Conservation (phyloP, 2,329 filamentous ascomycete genomes). For the Thielaviopsis punctulata region DNA sequence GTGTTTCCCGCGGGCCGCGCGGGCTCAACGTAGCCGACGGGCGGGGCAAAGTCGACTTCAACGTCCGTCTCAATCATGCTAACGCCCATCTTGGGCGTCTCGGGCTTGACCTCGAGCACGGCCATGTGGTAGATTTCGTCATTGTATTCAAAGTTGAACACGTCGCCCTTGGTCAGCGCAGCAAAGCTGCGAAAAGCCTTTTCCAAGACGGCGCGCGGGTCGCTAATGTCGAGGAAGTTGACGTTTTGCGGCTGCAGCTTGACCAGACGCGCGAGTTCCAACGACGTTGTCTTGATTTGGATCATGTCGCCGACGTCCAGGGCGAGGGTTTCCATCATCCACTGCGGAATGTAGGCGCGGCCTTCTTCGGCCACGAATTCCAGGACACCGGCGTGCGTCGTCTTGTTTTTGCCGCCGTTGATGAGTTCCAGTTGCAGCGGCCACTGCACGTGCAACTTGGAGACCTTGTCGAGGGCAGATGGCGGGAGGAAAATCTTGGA, state of each 20-base stretch:
- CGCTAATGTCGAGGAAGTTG: constrained; percentile 88
- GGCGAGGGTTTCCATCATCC: constrained; percentile 87
- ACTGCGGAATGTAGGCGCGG: constrained; percentile 87
- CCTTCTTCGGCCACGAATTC: constrained; percentile 98
- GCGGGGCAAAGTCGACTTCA: constrained; percentile 86
- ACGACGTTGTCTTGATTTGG: constrained; percentile 85
- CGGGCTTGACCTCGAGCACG: constrained; percentile 83
- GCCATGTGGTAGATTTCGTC: constrained; percentile 85
- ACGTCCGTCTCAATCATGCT: constrained; percentile 94
- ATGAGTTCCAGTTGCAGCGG: constrained; percentile 92
- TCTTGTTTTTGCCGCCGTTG: constrained; percentile 63
- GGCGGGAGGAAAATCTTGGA: constrained; percentile 97
- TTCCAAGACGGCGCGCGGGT: constrained; percentile 92
- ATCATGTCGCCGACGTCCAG: constrained; percentile 88
- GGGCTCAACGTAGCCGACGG: constrained; percentile 86
- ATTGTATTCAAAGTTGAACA: constrained; percentile 95
- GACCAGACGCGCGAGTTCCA: constrained; percentile 79
- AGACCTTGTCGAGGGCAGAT: constrained; percentile 90
- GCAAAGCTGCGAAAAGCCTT: constrained; percentile 94
- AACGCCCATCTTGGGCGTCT: constrained; percentile 66
- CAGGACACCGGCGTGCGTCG: constrained; percentile 84
- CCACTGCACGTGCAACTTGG: constrained; percentile 88
- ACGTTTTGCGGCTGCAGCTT: constrained; percentile 91
- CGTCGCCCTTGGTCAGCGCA: constrained; percentile 77
- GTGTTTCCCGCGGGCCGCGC: too few relatives aligned